Conservation (phyloP, 805 yeast genomes). For the Teunomyces kruisii region DNA sequence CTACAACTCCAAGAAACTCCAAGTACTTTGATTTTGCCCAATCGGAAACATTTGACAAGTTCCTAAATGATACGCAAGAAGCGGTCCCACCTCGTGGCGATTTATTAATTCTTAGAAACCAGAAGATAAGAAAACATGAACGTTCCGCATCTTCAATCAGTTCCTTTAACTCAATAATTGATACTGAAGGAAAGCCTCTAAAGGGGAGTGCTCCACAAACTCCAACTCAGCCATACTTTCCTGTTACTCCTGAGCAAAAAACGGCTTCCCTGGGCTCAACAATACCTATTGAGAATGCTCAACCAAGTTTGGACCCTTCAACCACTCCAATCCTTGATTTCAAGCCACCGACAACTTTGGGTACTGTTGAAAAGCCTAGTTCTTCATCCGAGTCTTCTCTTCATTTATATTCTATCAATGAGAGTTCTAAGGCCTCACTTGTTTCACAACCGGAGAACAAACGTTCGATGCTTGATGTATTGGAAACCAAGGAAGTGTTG, state of each 20-base stretch:
- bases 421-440: constrained; percentile 1
- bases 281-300: neutral
- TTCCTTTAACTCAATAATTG: constrained; percentile 16
- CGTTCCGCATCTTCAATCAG: constrained; percentile 17
- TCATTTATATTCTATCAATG: constrained; percentile 6
- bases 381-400: constrained; percentile 6
- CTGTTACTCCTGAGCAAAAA: neutral
- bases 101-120: constrained; percentile 11
- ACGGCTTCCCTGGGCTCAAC: neutral
- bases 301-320: neutral
- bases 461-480: constrained; percentile 7
- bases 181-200: neutral
- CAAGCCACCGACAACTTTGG: constrained; percentile 3
- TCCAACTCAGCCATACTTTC: neutral
- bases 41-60: constrained; percentile 14
- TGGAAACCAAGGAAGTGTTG: neutral
- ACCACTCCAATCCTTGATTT: neutral
- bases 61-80: constrained; percentile 18
- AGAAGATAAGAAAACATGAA: constrained; percentile 17
- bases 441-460: neutral
- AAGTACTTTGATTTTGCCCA: constrained; percentile 6
- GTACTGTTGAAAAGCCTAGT: neutral
- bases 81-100: constrained; percentile 28
- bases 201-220: neutral
- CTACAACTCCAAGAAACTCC: constrained; percentile 5